Evolutionary conservation across 306 rosid genomes (phyloP).

Genomic region (Fragaria iinumae): DNA sequence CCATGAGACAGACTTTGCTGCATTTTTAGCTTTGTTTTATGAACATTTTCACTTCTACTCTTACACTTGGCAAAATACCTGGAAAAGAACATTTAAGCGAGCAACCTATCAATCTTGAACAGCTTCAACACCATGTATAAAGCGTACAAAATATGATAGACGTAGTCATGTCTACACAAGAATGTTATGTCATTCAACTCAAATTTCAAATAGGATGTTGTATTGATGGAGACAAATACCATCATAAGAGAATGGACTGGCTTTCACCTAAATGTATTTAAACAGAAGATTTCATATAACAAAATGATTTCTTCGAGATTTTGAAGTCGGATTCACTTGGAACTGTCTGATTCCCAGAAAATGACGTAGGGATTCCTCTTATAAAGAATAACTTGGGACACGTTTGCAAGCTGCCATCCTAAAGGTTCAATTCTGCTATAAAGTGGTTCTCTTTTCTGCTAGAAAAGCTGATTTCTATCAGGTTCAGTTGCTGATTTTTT

Average conservation of each 20-base stretch:
- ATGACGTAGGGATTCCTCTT: background rate
- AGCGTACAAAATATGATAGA: background rate
- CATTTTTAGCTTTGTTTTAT: constrained; percentile 71
- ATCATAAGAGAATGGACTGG: background rate
- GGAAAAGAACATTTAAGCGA: constrained; percentile 32
- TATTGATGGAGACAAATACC: constrained; percentile 12
- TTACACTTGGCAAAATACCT: constrained; percentile 81
- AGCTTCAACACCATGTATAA: background rate
- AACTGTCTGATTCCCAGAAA: background rate
- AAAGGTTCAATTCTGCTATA: constrained; percentile 8
- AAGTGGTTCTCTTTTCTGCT: background rate
- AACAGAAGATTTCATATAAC: background rate
- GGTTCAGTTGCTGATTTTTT: background rate
- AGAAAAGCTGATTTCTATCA: background rate
- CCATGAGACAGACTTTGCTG: constrained; percentile 77
- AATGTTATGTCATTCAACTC: background rate
- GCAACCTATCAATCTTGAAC: background rate
- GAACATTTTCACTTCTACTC: constrained; percentile 75
- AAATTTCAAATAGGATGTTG: background rate
- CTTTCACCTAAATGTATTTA: background rate
- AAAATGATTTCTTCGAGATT: background rate
- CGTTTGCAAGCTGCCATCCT: background rate
- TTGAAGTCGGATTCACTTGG: background rate
- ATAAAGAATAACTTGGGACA: background rate
- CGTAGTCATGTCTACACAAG: background rate